These are phyloP conservation scores for Ogataea neopini DNA, from an alignment of 805 yeast species.

Conservation along the genomic window DNA sequence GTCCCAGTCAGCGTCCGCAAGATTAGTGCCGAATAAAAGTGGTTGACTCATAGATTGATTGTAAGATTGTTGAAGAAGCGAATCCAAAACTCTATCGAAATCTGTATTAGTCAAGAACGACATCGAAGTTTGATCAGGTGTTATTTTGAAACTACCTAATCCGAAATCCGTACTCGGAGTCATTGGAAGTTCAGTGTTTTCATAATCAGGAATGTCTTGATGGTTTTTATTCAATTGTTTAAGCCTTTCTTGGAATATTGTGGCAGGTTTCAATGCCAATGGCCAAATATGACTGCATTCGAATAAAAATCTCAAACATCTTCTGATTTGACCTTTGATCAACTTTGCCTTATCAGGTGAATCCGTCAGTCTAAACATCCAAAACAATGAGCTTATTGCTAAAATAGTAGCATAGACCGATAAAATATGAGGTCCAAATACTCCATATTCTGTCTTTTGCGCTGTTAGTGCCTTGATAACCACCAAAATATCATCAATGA, in stretches of 20 bases:
- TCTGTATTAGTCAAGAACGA: slow-evolving; percentile 8
- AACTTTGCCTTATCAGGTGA: background rate
- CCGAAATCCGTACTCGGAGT: background rate
- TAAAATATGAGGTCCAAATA: slow-evolving; percentile 43
- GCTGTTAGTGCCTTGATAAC: slow-evolving; percentile 40
- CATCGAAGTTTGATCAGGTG: background rate
- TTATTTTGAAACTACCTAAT: background rate
- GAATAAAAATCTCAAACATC: slow-evolving; percentile 5
- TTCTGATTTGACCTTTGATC: slow-evolving; percentile 3
- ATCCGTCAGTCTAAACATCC: slow-evolving; percentile 5
- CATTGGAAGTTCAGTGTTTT: background rate
- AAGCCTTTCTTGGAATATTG: slow-evolving; percentile 10
- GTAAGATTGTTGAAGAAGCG: slow-evolving; percentile 8
- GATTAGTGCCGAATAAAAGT: slow-evolving; percentile 11
- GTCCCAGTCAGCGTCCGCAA: slow-evolving; percentile 19
- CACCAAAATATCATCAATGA: slow-evolving; percentile 44
- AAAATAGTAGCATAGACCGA: slow-evolving; percentile 48
- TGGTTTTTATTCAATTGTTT: slow-evolving; percentile 1
- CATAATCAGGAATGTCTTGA: background rate
- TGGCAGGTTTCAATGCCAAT: slow-evolving; percentile 13
- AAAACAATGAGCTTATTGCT: slow-evolving; percentile 43
- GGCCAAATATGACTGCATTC: slow-evolving; percentile 16
- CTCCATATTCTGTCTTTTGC: slow-evolving; percentile 37
- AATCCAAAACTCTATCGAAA: slow-evolving; percentile 13
- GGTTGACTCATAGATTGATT: slow-evolving; percentile 4